Base-by-base conservation (phyloP, 2,329 filamentous ascomycete genomes). In the Epichloe bromicola region DNA sequence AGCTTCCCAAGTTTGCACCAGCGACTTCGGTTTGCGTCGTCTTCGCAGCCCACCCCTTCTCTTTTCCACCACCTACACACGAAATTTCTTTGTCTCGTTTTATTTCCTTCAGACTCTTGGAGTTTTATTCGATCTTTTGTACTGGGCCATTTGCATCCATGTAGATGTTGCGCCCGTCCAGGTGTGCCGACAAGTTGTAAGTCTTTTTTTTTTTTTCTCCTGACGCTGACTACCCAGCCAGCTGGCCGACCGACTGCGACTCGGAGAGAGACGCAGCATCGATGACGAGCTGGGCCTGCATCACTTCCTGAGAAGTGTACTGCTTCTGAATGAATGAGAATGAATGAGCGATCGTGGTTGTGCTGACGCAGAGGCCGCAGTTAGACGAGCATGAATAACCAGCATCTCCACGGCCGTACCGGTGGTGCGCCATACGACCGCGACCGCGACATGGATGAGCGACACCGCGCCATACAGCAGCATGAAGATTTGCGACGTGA, bases 401-500 rank as follows among this genome's bases (percentile, higher is more conserved):
- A 72, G 56, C 67, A 66, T 53, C 63, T 70, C 52, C 70, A 73
- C 62, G 64, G 63, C 58, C 66, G 63, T 56, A 59, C 61, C 59
- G 63, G 65, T 61, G 64, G 62, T 56, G 58, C 63, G 61, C 67
- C 63, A 53, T 75, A 72, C 64, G 72, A 75, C 58, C 69, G 71
- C 63, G 72, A 74, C 51, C 71, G 69, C 63, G 67, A 74, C 54
- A 66, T 74, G 60, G 71, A 74, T 52, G 71, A 74, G 48, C 67
- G 73, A 54, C 71, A 73, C 56, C 72, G 72, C 55, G 66, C 67
- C 52, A 62, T 71, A 46, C 71, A 70, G 45, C 69, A 73, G 51
- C 70, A 71, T 55, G 73, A 75, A 51, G 73, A 74, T 47, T 70
- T 74, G 61, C 67, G 68, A 23, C 68, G 67, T 48, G 72, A 75